phyloP scores from a whole-genome alignment of 805 yeast genomes.

The Ogataea haglerorum region DNA sequence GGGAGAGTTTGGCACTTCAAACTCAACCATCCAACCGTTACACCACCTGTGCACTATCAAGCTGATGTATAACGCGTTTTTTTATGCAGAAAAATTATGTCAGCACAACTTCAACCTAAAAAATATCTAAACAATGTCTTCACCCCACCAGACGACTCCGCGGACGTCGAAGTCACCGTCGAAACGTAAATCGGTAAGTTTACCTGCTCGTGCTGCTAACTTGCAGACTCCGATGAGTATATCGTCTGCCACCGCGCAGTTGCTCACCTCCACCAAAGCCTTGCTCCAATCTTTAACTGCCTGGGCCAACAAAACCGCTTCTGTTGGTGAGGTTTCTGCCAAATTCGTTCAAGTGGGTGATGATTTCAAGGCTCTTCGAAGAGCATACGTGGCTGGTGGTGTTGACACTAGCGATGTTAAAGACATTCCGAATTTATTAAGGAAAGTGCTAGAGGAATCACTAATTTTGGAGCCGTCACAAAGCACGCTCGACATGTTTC shows the following conservation, averaged over 20 bases:
- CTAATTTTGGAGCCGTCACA: slow-evolving; percentile 82
- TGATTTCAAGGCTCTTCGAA: slow-evolving; percentile 82
- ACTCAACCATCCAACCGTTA: slow-evolving; percentile 6
- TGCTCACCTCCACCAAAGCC: slow-evolving; percentile 85
- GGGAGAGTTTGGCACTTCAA: slow-evolving; percentile 23
- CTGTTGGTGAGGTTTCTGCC: slow-evolving; percentile 82
- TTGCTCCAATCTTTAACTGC: slow-evolving; percentile 79
- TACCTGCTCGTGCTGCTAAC: slow-evolving; percentile 2
- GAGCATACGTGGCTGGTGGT: slow-evolving; percentile 75
- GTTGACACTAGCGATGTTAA: slow-evolving; percentile 81
- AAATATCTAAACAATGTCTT: slow-evolving; percentile 6
- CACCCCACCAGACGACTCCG: slow-evolving; percentile 6
- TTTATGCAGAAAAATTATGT: slow-evolving; percentile 1
- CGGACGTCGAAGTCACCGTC: slow-evolving; percentile 11
- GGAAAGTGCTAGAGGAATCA: slow-evolving; percentile 82
- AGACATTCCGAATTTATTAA: slow-evolving; percentile 80
- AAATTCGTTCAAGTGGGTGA: slow-evolving; percentile 91
- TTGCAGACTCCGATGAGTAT: slow-evolving; percentile 55
- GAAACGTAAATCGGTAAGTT: slow-evolving; percentile 15
- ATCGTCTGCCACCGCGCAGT: slow-evolving; percentile 53
- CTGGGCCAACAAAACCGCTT: slow-evolving; percentile 83
- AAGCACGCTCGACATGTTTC: slow-evolving; percentile 69
- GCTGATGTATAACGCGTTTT: slow-evolving; percentile 5
- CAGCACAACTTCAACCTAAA: slow-evolving; percentile 3
- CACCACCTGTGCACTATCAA: not conserved